These are phyloP conservation scores for Oleoguttula mirabilis DNA, from an alignment of 495 filamentous ascomycete genomes.

Conservation along the genomic window DNA sequence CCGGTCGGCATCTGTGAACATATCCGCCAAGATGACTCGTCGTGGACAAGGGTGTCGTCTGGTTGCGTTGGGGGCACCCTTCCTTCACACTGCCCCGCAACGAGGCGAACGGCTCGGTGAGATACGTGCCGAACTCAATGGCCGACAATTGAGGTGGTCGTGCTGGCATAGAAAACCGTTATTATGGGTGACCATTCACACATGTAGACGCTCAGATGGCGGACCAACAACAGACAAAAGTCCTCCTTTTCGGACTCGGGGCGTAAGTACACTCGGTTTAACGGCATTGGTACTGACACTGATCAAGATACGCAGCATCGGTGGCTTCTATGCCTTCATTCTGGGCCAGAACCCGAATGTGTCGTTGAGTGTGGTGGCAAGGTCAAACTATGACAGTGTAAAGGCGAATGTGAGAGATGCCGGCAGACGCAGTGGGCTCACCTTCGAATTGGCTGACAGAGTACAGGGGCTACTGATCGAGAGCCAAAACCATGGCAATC, in stretches of 20 bases:
- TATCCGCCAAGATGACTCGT: too few relatives aligned
- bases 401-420: conserved; percentile 22
- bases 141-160: too few relatives aligned
- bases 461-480: conserved; percentile 33
- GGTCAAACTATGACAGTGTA: conserved; percentile 42
- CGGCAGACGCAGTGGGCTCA: background rate
- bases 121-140: too few relatives aligned
- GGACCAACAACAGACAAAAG: conserved; percentile 7
- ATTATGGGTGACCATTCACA: too few relatives aligned
- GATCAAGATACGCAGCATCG: conserved; percentile 4
- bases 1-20: too few relatives aligned
- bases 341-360: conserved; percentile 32
- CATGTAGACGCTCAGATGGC: too few relatives aligned
- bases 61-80: too few relatives aligned
- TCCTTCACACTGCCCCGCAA: too few relatives aligned
- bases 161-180: too few relatives aligned
- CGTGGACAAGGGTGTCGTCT: too few relatives aligned
- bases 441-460: background rate
- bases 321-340: conserved; percentile 28
- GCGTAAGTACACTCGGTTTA: conserved; percentile 5
- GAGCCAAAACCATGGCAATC: conserved; percentile 38
- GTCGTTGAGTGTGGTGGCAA: conserved; percentile 39
- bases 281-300: background rate
- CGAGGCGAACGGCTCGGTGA: too few relatives aligned
- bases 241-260: conserved; percentile 17